phyloP scores from a whole-genome alignment of 1,284 basidiomycete species.

The Apiotrichum mycotoxinovorans region DNA sequence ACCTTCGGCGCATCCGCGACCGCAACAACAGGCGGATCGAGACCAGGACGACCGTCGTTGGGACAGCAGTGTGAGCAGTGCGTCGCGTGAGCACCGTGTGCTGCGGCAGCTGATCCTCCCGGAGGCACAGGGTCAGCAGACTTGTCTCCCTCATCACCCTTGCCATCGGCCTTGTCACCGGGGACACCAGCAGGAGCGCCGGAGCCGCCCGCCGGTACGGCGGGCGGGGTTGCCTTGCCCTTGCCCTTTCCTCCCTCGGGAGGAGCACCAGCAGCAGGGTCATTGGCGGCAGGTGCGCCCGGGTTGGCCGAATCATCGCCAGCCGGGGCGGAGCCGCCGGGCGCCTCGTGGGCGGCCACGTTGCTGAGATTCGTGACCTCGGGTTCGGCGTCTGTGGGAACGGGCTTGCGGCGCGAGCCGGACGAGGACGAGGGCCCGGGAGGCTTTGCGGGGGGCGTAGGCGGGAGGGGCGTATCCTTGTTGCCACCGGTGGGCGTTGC shows the following conservation, averaged over 20 bases:
- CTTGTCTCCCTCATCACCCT: not conserved
- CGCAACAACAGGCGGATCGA: not conserved
- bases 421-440: not conserved
- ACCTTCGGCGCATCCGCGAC: not conserved
- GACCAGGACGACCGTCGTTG: constrained; percentile 6
- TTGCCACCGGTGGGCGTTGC: not conserved
- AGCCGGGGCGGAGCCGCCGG: not conserved
- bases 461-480: not conserved
- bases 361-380: not conserved
- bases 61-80: constrained; percentile 21
- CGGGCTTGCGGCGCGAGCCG: constrained; percentile 1
- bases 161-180: not conserved
- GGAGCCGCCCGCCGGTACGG: not conserved
- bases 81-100: not conserved
- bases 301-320: not conserved
- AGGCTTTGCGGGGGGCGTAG: not conserved
- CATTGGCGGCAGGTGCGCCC: not conserved
- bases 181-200: not conserved
- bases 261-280: not conserved
- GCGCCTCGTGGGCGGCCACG: not conserved
- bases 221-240: not conserved
- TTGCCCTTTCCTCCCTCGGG: not conserved
- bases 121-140: not conserved
- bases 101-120: not conserved
- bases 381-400: not conserved